Evolutionary conservation across 1,139 yeast genomes (phyloP).

Genomic region (Petasospora fabianii): DNA sequence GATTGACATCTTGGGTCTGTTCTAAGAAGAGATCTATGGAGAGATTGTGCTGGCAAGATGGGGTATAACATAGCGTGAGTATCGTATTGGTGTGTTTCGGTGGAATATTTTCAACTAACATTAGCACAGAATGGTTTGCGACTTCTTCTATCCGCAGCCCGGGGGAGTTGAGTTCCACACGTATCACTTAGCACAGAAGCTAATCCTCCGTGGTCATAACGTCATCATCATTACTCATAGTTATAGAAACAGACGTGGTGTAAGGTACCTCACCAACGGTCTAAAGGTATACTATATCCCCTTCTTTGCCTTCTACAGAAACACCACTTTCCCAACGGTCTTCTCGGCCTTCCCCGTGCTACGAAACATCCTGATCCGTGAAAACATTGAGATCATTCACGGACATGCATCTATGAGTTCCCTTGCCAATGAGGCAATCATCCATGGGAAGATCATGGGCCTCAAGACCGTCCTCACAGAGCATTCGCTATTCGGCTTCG

Average conservation of each 20-base stretch:
- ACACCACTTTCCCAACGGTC: conserved; percentile 84
- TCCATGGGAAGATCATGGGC: conserved; percentile 94
- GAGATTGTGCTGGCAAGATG: conserved; percentile 9
- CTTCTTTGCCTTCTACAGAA: conserved; percentile 70
- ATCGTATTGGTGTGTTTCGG: not conserved
- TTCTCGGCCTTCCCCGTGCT: conserved; percentile 84
- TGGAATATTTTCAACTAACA: conserved; percentile 13
- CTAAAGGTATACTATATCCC: conserved; percentile 92
- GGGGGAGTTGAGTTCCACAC: conserved; percentile 98
- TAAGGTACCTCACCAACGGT: conserved; percentile 82
- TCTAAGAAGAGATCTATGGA: no score
- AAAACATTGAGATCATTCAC: conserved; percentile 82
- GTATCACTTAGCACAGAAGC: conserved; percentile 66
- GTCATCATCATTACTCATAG: conserved; percentile 91
- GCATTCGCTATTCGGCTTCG: conserved; percentile 93
- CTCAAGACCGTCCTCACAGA: conserved; percentile 89
- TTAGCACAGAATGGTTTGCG: conserved; percentile 74
- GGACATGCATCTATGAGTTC: conserved; percentile 92
- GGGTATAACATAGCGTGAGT: conserved; percentile 19
- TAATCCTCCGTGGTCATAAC: conserved; percentile 82
- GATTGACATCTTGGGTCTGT: no score
- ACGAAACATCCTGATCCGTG: conserved; percentile 82
- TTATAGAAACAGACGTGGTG: conserved; percentile 77
- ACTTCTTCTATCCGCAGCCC: conserved; percentile 96
- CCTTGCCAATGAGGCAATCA: conserved; percentile 82